A percentile compares a stretch with the other conserved stretches of the same genome.
Evolutionary conservation across 2,329 filamentous ascomycete genomes (phyloP).

Genomic region (Lojkania enalia): DNA sequence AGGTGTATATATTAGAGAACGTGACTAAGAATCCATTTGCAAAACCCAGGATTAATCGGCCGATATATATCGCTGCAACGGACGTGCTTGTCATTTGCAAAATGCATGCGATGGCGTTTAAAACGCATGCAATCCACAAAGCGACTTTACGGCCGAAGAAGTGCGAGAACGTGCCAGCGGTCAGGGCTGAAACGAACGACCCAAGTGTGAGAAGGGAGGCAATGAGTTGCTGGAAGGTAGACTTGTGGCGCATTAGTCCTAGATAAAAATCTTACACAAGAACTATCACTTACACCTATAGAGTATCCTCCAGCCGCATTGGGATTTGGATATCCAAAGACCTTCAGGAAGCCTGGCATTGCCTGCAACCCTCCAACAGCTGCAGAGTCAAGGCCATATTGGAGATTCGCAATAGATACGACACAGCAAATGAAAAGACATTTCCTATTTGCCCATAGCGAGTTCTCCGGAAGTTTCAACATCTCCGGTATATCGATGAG

Average conservation of each 20-base stretch:
- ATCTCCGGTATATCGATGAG: too few species aligned
- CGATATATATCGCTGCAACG: slow-evolving; percentile 44
- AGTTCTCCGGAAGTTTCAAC: too few species aligned
- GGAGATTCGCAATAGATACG: slow-evolving; percentile 55
- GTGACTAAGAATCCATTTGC: slow-evolving; percentile 55
- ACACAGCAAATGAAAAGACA: slow-evolving; percentile 53
- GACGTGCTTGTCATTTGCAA: slow-evolving; percentile 25
- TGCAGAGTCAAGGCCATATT: slow-evolving; percentile 57
- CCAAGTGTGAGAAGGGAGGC: slow-evolving; percentile 57
- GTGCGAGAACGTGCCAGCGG: slow-evolving; percentile 53
- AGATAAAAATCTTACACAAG: neutral
- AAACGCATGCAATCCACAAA: slow-evolving; percentile 53
- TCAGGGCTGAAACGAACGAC: slow-evolving; percentile 54
- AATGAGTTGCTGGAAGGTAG: slow-evolving; percentile 56
- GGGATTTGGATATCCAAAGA: slow-evolving; percentile 55
- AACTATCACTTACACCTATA: slow-evolving; percentile 44
- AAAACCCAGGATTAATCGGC: slow-evolving; percentile 44
- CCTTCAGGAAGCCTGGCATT: slow-evolving; percentile 56
- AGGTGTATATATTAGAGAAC: slow-evolving; percentile 55
- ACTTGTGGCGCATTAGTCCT: slow-evolving; percentile 34
- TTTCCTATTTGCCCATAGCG: slow-evolving; percentile 44
- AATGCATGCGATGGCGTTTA: slow-evolving; percentile 48
- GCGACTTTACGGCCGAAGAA: slow-evolving; percentile 53
- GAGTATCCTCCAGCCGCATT: slow-evolving; percentile 41
- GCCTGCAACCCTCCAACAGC: slow-evolving; percentile 49